phyloP scores from a whole-genome alignment of 495 filamentous ascomycete genomes.

The Chlorociboria aeruginascens region DNA sequence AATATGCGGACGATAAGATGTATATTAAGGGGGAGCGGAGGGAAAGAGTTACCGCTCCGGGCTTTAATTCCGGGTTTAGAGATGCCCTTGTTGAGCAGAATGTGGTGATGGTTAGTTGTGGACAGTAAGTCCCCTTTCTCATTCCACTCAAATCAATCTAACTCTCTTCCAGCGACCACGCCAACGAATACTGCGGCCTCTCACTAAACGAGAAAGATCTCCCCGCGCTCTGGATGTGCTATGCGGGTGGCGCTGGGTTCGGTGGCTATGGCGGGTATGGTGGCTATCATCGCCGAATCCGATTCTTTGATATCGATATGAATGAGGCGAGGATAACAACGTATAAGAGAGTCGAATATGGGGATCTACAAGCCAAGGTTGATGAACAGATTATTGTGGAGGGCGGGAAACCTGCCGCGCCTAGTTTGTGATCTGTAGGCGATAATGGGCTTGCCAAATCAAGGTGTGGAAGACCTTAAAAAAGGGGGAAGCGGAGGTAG shows the following conservation, averaged over 20 bases:
- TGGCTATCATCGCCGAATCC: conserved; percentile 69
- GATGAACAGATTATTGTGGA: conserved; percentile 88
- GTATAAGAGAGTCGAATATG: conserved; percentile 85
- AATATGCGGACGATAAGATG: conserved; percentile 49
- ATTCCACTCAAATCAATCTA: too few relatives aligned
- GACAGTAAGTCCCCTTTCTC: conserved; percentile 53
- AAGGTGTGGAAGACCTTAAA: too few relatives aligned
- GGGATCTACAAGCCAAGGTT: conserved; percentile 54
- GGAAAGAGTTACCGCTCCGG: conserved; percentile 74
- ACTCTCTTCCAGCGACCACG: conserved; percentile 78
- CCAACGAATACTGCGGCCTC: conserved; percentile 88
- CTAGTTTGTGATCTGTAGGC: not conserved
- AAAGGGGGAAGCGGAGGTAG: too few relatives aligned
- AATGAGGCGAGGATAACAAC: conserved; percentile 76
- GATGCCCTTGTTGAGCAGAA: conserved; percentile 77
- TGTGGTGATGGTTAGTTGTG: conserved; percentile 75
- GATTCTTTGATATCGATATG: conserved; percentile 88
- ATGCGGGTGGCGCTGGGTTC: conserved; percentile 78
- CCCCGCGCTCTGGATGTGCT: conserved; percentile 94
- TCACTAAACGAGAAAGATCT: conserved; percentile 35
- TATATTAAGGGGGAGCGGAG: conserved; percentile 51
- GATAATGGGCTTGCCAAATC: too few relatives aligned
- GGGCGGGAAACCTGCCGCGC: conserved; percentile 35
- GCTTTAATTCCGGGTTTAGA: conserved; percentile 77
- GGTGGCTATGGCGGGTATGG: conserved; percentile 90